Base-by-base conservation (phyloP, 2,329 filamentous ascomycete species). In the Blastomyces percursus region DNA sequence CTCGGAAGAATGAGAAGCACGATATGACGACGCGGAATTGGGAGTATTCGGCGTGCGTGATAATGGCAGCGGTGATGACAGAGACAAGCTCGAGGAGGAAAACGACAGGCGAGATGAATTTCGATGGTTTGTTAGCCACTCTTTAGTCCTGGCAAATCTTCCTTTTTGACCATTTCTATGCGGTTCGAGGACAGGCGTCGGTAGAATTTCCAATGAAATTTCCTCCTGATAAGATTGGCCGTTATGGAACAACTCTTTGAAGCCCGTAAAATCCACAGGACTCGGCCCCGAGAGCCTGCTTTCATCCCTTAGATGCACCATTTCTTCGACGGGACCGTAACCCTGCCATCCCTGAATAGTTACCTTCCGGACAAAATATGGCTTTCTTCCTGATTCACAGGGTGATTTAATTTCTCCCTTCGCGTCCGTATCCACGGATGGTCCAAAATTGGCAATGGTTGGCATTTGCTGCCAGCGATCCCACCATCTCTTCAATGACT, bases 31-130 rank as follows among this genome's bases (percentile, higher is more conserved):
- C 19, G 27, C 21, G 32, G 40, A n/a, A 21, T n/a, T 14, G 12
- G 40, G 16, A 11, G 14, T n/a, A 21, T 32, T 30, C 3, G 24
- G 27, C 3, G 16, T 32, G 14, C 21, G 27, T 11, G 42, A 27
- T 3, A 19, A 46, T 42, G 27, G 27, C 30, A 19, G n/a, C 24
- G 8, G n/a, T 59, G 42, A 32, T 12, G 42, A 27, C 27, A 2
- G 57, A 32, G 57, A 48, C 16, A 16, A n/a, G 21, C 12, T 48
- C 42, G 57, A 48, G n/a, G 57, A 59, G 4, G 14, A 21, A 6
- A n/a, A 59, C n/a, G 57, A 59, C 27, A 42, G 27, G 57, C 19
- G 27, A 14, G 57, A 59, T 59, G 30, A 30, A 48, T 59, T 46
- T 59, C 40, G 42, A 46, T 59, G 24, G 14, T 59, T 48, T 16